Evolutionary conservation across 441 rosid species (phyloP).

Genomic region (Monsonia emarginata): DNA sequence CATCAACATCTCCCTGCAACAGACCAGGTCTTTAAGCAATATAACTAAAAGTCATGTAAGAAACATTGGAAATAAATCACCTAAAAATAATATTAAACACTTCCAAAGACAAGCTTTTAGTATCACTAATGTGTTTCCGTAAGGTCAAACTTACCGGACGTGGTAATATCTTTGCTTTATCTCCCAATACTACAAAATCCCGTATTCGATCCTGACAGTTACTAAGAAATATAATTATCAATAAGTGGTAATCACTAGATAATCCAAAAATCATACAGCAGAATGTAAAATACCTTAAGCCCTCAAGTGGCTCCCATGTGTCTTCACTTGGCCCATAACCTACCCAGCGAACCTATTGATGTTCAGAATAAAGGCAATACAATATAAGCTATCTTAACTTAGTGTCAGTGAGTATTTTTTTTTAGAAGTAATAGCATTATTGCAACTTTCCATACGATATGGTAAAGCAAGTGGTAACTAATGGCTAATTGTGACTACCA

Average conservation of each 20-base stretch:
- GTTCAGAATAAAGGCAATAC: constrained; percentile 1
- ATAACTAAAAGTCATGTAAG: too few relatives aligned
- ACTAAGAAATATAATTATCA: constrained; percentile 22
- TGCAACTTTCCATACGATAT: neutral
- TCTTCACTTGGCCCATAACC: constrained; percentile 46
- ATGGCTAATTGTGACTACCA: too few relatives aligned
- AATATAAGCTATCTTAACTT: constrained; percentile 22
- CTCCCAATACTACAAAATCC: constrained; percentile 58
- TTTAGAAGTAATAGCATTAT: neutral
- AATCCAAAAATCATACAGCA: constrained; percentile 8
- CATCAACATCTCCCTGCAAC: constrained; percentile 50
- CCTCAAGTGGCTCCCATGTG: constrained; percentile 61
- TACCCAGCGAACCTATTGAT: constrained; percentile 51
- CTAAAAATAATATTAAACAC: neutral
- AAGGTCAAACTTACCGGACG: constrained; percentile 40
- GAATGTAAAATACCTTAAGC: constrained; percentile 51
- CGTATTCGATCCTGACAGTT: constrained; percentile 43
- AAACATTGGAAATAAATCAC: neutral
- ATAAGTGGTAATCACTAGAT: neutral
- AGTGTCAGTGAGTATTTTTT: too few relatives aligned
- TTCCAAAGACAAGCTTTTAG: neutral
- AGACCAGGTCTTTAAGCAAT: neutral
- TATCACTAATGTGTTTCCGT: neutral
- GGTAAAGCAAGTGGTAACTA: neutral
- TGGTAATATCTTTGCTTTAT: constrained; percentile 68